Base-by-base conservation (phyloP, 345 rosid species). In the Eucalyptus globulus region DNA sequence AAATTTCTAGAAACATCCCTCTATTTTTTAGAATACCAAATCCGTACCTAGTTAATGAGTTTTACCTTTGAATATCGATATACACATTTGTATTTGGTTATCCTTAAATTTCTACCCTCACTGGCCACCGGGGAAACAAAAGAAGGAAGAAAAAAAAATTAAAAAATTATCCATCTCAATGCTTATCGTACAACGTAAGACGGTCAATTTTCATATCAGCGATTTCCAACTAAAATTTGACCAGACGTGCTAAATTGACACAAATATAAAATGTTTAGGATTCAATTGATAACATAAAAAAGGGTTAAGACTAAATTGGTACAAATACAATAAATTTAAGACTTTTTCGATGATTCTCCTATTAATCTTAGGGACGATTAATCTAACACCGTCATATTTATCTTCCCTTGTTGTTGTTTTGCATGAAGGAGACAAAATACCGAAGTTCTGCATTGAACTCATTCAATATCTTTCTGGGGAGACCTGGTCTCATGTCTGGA, bases 231-330 rank as follows among this genome's bases (percentile, higher is more conserved):
- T 24, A 56, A 56, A 56, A 56, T 56, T 56, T 1, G 3, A 3
- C 2, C 0, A 0, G 6, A 56, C 10, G 3, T 9, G 13, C 1
- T 56, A 24, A 22, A 9, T 24, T 22, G 0, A 0, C 1, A 56
- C 0, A 56, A 56, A 56, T 56, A 1, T 56, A 56, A 56, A 24
- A 56, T 0, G 1, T 56, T 4, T 56, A 24, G 0, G 29, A 56
- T 22, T 56, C 13, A 56, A 56, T 56, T 4, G 62, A 1, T 6
- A 56, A 50, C 51, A 14, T 14, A 47, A 49, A 51, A 7, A 21
- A 54, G 1, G 0, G 0, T 17, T 56, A 24, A 24, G 29, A 56
- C 0, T 56, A 24, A 56, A 24, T 24, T 56, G 2, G 0, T 24
- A 24, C 62, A 5, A 8, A 53, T 4, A 53, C 11, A 53, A 19